These are phyloP conservation scores for Drechslera avenae DNA, from an alignment of 2,329 filamentous ascomycete genomes.

Conservation along the genomic window DNA sequence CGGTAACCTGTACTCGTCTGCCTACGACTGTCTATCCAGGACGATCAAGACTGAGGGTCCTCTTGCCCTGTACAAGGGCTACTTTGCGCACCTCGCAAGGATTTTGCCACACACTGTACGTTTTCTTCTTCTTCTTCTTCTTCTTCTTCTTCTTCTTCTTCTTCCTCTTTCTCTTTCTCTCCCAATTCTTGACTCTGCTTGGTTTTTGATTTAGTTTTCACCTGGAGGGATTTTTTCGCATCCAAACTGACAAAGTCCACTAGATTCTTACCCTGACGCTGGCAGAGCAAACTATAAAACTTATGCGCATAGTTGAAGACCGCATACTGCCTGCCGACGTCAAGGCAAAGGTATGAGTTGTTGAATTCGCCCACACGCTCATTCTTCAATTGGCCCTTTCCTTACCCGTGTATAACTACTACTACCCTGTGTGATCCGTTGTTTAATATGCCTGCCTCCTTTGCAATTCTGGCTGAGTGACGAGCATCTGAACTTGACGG, in stretches of 20 bases:
- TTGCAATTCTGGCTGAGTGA: no score
- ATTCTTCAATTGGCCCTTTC: no score
- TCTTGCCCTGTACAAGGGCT: conserved; percentile 96
- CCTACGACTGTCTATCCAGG: conserved; percentile 89
- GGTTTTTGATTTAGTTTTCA: no score
- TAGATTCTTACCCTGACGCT: conserved; percentile 86
- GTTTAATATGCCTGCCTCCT: no score
- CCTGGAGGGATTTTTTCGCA: neutral
- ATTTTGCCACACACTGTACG: conserved; percentile 88
- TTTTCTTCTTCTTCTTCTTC: no score
- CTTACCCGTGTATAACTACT: no score
- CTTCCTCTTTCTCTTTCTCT: no score
- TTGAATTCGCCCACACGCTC: no score
- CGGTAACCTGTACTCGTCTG: conserved; percentile 91
- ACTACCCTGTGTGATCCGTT: no score
- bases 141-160: no score
- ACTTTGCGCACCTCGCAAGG: conserved; percentile 89
- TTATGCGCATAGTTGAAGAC: conserved; percentile 79
- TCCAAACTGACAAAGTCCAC: neutral
- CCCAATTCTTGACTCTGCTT: neutral
- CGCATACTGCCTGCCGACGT: conserved; percentile 56
- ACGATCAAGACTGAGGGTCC: conserved; percentile 90
- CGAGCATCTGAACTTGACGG: no score
- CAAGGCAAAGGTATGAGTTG: conserved; percentile 53
- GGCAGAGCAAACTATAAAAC: conserved; percentile 95